Evolutionary conservation across 768 basidiomycete species (phyloP).

Genomic region (Naganishia kalamii): DNA sequence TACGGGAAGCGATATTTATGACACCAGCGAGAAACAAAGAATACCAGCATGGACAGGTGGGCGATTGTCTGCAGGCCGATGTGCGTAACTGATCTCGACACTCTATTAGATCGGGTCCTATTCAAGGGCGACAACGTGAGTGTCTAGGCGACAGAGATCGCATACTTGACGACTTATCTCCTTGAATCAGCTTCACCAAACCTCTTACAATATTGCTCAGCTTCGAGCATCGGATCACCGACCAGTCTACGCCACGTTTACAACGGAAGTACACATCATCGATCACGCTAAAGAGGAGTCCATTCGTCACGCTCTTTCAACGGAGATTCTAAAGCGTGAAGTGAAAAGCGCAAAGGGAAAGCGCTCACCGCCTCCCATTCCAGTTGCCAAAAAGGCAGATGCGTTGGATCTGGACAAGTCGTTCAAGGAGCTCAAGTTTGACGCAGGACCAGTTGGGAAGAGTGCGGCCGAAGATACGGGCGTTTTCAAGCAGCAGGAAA

Average conservation of each 20-base stretch:
- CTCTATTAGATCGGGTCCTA: slow-evolving; percentile 71
- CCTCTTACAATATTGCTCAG: slow-evolving; percentile 76
- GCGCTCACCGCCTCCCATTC: slow-evolving; percentile 1
- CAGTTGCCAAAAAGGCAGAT: background rate
- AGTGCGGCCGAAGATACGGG: background rate
- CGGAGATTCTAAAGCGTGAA: background rate
- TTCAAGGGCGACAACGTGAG: slow-evolving; percentile 60
- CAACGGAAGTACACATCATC: slow-evolving; percentile 67
- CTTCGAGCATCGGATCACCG: slow-evolving; percentile 89
- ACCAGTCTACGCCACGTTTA: slow-evolving; percentile 84
- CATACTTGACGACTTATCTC: background rate
- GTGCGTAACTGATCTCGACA: slow-evolving; percentile 24
- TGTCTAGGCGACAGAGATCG: background rate
- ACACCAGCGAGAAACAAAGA: slow-evolving; percentile 90
- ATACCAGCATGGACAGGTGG: slow-evolving; percentile 96
- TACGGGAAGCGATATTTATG: slow-evolving; percentile 66
- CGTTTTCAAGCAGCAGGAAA: background rate
- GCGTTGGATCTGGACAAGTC: background rate
- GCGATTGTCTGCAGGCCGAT: slow-evolving; percentile 26
- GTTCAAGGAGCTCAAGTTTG: background rate
- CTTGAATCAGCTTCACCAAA: slow-evolving; percentile 55
- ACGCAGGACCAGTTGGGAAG: too few species aligned
- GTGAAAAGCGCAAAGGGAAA: background rate
- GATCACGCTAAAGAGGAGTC: slow-evolving; percentile 68
- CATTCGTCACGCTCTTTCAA: slow-evolving; percentile 46